A percentile compares a stretch with the other conserved stretches of the same genome.
Conservation (phyloP, 805 yeast species). For the Spathaspora girioi region DNA sequence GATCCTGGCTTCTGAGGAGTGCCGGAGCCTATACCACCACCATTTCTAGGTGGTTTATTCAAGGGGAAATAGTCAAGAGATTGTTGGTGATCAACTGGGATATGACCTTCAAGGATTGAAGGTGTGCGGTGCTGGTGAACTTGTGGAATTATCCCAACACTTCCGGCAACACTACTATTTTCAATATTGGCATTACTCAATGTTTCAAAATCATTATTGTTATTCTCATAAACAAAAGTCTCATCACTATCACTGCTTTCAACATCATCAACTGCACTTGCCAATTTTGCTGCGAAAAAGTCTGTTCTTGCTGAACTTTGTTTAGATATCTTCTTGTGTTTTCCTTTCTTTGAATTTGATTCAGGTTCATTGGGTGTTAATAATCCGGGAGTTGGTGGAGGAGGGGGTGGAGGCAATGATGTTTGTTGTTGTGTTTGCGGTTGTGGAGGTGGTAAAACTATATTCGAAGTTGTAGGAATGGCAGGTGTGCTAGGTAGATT, state of each 20-base stretch:
- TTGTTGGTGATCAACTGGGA: conserved; percentile 1
- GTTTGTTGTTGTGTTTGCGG: not conserved
- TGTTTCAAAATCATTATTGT: conserved; percentile 22
- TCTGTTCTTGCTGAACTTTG: conserved; percentile 79
- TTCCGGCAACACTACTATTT: conserved; percentile 10
- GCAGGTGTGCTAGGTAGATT: not conserved
- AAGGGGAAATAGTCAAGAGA: not conserved
- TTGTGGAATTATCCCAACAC: conserved; percentile 1
- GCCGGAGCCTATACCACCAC: not conserved
- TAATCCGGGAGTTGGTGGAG: not conserved
- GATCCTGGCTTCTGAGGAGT: conserved; percentile 10
- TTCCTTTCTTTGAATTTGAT: conserved; percentile 12
- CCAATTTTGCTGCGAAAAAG: conserved; percentile 90
- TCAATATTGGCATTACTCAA: conserved; percentile 7
- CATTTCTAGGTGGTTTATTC: not conserved
- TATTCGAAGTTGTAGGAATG: not conserved
- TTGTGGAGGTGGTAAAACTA: not conserved
- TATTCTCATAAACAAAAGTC: conserved; percentile 87
- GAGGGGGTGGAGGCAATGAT: not conserved
- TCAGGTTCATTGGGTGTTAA: not conserved
- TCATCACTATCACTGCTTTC: conserved; percentile 89
- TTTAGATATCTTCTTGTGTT: conserved; percentile 30
- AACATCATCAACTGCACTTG: conserved; percentile 89
- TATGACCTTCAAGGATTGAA: conserved; percentile 1
- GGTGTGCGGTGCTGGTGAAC: not conserved